Evolutionary conservation across 2,329 filamentous ascomycete genomes (phyloP).

Genomic region (Aspergillus sp.): DNA sequence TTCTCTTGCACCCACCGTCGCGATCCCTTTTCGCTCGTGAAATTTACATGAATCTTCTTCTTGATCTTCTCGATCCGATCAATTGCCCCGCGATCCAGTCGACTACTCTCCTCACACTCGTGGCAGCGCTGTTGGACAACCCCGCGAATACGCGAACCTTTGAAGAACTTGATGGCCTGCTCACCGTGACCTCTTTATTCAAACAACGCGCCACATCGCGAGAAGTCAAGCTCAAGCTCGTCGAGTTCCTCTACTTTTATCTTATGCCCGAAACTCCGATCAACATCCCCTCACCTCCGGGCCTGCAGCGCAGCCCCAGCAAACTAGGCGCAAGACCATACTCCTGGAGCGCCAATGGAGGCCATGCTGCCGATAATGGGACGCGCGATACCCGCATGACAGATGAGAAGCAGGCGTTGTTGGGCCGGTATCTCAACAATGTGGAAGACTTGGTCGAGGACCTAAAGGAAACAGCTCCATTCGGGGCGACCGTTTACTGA

Average conservation of each 20-base stretch:
- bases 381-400: conserved; percentile 53
- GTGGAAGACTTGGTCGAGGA: conserved; percentile 81
- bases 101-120: conserved; percentile 78
- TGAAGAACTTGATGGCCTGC: conserved; percentile 80
- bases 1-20: conserved; percentile 84
- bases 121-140: conserved; percentile 76
- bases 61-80: conserved; percentile 85
- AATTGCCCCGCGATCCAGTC: conserved; percentile 91
- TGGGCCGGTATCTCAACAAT: conserved; percentile 70
- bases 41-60: conserved; percentile 90
- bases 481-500: conserved; percentile 47
- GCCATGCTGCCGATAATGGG: conserved; percentile 47
- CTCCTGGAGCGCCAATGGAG: conserved; percentile 43
- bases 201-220: conserved; percentile 76
- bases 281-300: conserved; percentile 31
- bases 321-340: neutral
- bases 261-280: conserved; percentile 78
- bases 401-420: conserved; percentile 70
- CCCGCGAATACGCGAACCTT: conserved; percentile 87
- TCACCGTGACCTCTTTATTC: conserved; percentile 87
- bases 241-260: conserved; percentile 98
- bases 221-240: conserved; percentile 89
- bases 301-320: conserved; percentile 60
- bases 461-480: conserved; percentile 68
- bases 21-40: conserved; percentile 79